These are phyloP conservation scores for Conringia planisiliqua DNA, from an alignment of 345 rosid genomes.

Conservation along the genomic window DNA sequence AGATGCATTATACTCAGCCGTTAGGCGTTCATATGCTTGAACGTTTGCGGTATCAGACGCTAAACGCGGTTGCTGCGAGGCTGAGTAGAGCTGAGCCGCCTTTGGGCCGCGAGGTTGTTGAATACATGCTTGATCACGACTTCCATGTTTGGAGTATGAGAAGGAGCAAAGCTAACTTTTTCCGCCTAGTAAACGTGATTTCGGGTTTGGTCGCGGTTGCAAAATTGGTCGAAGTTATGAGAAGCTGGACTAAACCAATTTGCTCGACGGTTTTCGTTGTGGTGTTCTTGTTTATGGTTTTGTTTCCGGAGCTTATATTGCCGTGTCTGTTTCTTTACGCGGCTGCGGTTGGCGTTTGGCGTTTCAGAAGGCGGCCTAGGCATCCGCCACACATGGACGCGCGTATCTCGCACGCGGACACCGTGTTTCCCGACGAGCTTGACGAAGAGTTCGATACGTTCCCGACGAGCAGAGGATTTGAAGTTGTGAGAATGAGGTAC, in stretches of 20 bases:
- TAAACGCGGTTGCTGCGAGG: slow-evolving; percentile 54
- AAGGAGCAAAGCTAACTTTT: slow-evolving; percentile 75
- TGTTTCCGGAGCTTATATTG: slow-evolving; percentile 51
- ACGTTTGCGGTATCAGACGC: slow-evolving; percentile 56
- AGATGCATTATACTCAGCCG: slow-evolving; percentile 68
- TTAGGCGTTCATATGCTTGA: slow-evolving; percentile 56
- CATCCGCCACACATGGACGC: slow-evolving; percentile 74
- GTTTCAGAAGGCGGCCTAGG: slow-evolving; percentile 50
- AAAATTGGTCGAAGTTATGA: slow-evolving; percentile 38
- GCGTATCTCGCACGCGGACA: slow-evolving; percentile 55
- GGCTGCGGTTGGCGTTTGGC: slow-evolving; percentile 55
- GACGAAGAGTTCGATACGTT: slow-evolving; percentile 73
- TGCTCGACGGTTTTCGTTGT: slow-evolving; percentile 46
- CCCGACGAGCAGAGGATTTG: slow-evolving; percentile 53
- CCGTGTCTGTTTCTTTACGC: slow-evolving; percentile 43
- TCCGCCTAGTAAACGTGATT: slow-evolving; percentile 51
- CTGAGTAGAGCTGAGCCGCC: slow-evolving; percentile 68
- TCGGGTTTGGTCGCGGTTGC: slow-evolving; percentile 41
- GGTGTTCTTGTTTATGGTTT: slow-evolving; percentile 43
- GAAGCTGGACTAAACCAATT: slow-evolving; percentile 56
- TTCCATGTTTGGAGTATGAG: slow-evolving; percentile 86
- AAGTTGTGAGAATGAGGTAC: slow-evolving; percentile 58
- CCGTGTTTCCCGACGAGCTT: slow-evolving; percentile 50
- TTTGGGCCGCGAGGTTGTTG: slow-evolving; percentile 66
- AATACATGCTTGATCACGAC: slow-evolving; percentile 72